Evolutionary conservation across 495 filamentous ascomycete species (phyloP).

Genomic region (Neurospora discreta): DNA sequence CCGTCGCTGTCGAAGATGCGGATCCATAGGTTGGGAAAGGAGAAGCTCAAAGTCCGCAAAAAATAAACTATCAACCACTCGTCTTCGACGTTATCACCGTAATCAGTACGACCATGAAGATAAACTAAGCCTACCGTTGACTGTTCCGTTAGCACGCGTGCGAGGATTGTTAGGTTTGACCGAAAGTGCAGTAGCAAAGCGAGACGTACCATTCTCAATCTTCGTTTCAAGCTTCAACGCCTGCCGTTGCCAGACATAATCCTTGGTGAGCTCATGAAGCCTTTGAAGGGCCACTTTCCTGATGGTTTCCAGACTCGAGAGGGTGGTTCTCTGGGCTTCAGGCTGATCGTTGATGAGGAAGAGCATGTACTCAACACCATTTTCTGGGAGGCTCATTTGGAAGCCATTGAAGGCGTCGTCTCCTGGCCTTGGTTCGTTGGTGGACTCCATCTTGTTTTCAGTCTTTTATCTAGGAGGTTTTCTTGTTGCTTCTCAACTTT

Average conservation of each 20-base stretch:
- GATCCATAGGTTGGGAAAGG: slow-evolving; percentile 69
- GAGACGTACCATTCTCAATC: slow-evolving; percentile 46
- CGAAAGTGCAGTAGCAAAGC: background rate
- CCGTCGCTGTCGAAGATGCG: slow-evolving; percentile 79
- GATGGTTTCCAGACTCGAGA: slow-evolving; percentile 53
- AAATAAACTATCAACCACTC: slow-evolving; percentile 95
- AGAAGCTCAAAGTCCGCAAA: slow-evolving; percentile 63
- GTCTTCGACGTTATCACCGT: slow-evolving; percentile 88
- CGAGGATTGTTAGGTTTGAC: background rate
- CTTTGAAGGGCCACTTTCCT: slow-evolving; percentile 55
- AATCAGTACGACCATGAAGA: slow-evolving; percentile 67
- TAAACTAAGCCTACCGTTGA: slow-evolving; percentile 28
- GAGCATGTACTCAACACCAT: slow-evolving; percentile 78
- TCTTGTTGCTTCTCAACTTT: background rate
- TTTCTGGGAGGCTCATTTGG: slow-evolving; percentile 68
- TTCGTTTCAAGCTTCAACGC: slow-evolving; percentile 48
- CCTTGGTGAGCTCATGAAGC: slow-evolving; percentile 51
- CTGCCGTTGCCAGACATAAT: slow-evolving; percentile 95
- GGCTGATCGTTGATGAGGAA: slow-evolving; percentile 52
- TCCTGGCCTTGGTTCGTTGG: slow-evolving; percentile 15
- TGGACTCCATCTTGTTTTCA: slow-evolving; percentile 9
- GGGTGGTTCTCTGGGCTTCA: slow-evolving; percentile 32
- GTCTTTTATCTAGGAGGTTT: background rate
- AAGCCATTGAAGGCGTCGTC: slow-evolving; percentile 49
- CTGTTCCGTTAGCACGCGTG: background rate